Evolutionary conservation across 2,329 filamentous ascomycete genomes (phyloP).

Genomic region (Fusarium guadeloupense): DNA sequence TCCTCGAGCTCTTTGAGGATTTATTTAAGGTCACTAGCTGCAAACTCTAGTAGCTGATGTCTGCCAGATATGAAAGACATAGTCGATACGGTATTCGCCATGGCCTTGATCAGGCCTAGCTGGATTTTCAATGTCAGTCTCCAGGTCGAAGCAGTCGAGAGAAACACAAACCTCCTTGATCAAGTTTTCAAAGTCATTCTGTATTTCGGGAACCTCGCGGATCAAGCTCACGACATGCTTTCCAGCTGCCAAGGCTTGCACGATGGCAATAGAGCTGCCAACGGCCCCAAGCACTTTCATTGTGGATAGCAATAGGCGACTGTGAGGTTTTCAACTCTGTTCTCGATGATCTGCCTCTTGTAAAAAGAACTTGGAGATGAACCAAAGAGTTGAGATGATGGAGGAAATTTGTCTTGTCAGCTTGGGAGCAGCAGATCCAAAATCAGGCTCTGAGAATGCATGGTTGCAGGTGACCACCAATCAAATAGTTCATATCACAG

Average conservation of each 20-base stretch:
- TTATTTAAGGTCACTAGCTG: not conserved
- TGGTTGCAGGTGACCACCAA: not conserved
- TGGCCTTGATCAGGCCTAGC: conserved; percentile 2
- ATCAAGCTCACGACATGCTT: conserved; percentile 8
- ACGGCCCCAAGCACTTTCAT: conserved; percentile 27
- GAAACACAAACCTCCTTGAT: not conserved
- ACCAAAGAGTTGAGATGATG: not conserved
- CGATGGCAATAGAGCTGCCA: conserved; percentile 20
- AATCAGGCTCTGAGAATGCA: conserved; percentile 1
- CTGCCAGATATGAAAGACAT: not conserved
- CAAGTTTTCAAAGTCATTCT: conserved; percentile 14
- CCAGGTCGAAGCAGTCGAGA: fast-evolving
- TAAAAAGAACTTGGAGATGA: fast-evolving
- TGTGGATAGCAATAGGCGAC: not conserved
- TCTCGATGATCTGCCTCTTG: not conserved
- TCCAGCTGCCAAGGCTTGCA: conserved; percentile 14
- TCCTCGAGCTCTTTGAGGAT: not conserved
- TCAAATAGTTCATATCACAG: conserved; percentile 4
- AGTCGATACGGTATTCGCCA: not conserved
- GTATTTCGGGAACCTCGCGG: conserved; percentile 14
- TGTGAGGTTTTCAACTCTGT: not conserved
- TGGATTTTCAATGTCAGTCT: not conserved
- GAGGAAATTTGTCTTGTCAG: not conserved
- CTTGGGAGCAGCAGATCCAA: not conserved
- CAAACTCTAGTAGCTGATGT: not conserved